Conservation (phyloP, 768 basidiomycete genomes). For the Hygrophoropsis aurantiaca region DNA sequence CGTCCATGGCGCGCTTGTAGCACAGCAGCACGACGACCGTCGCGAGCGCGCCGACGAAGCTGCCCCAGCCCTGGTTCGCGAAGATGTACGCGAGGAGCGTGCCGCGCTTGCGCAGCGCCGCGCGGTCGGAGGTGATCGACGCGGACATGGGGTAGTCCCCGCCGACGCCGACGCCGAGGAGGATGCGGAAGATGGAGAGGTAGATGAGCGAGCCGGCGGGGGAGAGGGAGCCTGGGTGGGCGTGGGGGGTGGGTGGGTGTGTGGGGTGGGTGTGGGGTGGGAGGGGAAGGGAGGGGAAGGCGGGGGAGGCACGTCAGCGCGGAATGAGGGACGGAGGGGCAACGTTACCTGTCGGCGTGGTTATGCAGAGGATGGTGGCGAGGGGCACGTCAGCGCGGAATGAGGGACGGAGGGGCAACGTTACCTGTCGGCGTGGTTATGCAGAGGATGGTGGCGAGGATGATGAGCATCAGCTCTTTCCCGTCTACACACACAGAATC, state of each 20-base stretch:
- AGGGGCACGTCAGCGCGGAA: too few relatives aligned
- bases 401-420: neutral
- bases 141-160: constrained; percentile 83
- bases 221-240: constrained; percentile 42
- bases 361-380: too few relatives aligned
- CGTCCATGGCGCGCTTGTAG: constrained; percentile 66
- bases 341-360: constrained; percentile 58
- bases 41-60: constrained; percentile 58
- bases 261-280: too few relatives aligned
- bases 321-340: neutral
- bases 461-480: constrained; percentile 79
- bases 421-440: constrained; percentile 63
- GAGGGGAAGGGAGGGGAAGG: too few relatives aligned
- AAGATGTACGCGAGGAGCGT: constrained; percentile 78
- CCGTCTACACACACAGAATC: constrained; percentile 50
- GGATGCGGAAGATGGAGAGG: constrained; percentile 63
- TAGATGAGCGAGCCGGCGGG: constrained; percentile 58
- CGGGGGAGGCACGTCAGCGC: too few relatives aligned
- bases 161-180: constrained; percentile 77
- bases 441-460: constrained; percentile 71
- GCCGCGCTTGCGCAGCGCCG: constrained; percentile 64
- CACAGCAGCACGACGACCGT: constrained; percentile 63
- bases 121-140: constrained; percentile 63
- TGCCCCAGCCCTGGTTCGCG: constrained; percentile 78
- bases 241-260: neutral